Evolutionary conservation across 352 stramenopile species (phyloP), one percentile per base, ranked within the genome.

Genomic region (Blastocystis sp.): DNA sequence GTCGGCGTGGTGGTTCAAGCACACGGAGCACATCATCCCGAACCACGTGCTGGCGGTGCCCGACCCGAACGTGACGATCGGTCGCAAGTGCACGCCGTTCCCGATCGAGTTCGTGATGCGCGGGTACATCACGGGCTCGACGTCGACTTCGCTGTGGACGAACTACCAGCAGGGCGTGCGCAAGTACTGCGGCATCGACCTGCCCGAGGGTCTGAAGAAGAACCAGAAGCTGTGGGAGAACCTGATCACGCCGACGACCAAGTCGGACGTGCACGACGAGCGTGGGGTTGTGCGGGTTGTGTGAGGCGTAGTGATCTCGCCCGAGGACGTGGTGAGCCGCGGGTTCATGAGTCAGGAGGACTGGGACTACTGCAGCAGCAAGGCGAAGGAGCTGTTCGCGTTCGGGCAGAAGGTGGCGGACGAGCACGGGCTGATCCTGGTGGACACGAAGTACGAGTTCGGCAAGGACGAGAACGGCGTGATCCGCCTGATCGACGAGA

Each of bases 71-170:
- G 94, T 97, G 24, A 96, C 95, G 89, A 92, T 98, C 70, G 97
- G 94, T 62, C 95, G 94, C 76, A 98, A 98, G 89, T 98, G 95
- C 91, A 94, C 91, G 42, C 91, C 93, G 1, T 99, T 99, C 89
- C 93, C 96, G 0, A 96, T 99, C 89, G 97, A 99, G 92, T 98
- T 99, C 90, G 97, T 99, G 70, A 95, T 99, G 61, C 93, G 96
- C 89, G 95, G 94, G 62, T 98, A 97, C 91, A 94, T 95, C 90
- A 87, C 89, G 28, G 96, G 96, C 76, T 98, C 94, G 3, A 98
- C 96, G 0, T 96, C 92, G 64, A 99, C 96, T 60, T 98, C 95
- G 40, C 98, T 99, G 91, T 98, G 96, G 96, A 98, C 97, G 68
- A 98, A 99, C 92, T 99, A 99, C 92, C 93, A 93, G 84, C 95